Base-by-base conservation (phyloP, 2,329 filamentous ascomycete genomes). In the Fusarium setosum region DNA sequence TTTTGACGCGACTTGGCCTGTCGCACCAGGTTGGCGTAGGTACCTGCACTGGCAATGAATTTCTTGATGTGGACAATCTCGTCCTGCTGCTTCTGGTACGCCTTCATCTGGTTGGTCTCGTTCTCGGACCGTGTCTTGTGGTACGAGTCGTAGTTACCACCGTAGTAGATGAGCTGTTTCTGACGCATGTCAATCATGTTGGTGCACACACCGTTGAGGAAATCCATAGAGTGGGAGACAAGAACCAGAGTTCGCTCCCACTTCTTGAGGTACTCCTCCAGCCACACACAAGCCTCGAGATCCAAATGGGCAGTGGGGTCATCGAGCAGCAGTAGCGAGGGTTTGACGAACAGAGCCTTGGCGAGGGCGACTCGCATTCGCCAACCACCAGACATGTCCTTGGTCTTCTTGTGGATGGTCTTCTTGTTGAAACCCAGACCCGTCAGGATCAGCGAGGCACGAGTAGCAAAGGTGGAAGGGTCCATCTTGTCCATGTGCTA, bases 311-410 rank as follows among this genome's bases (percentile, higher is more conserved):
- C 96, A 69, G 96, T 99, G 40, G 96, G 96, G 84, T 99, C 96
- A 79, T 99, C 96, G 74, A 99, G 94, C 70, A 99, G 88, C 49
- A 99, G 89, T 58, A 99, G 87, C 17, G 94, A 96, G 32, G 96
- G 96, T 88, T 96, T 97, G 83, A 99, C 95, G 85, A 99, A 99
- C 52, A 99, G 90, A 58, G 96, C 96, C 86, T 98, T 97, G 78
- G 88, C 96, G 63, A 99, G 90, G 58, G 96, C 96, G 60, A 99
- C 96, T 88, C 96, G 93, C 96, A 99, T 99, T 86, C 95, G 90
- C 96, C 96, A 99, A 74, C 96, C 96, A 93, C 96, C 96, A 70
- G 96, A 99, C 96, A 99, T 99, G 80, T 99, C 96, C 88, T 98
- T 99, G 74, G 96, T 99, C 90, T 96, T 97, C 89, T 99, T 99